These are phyloP conservation scores for Triglochin maritima DNA, from an alignment of 106 monocot species.

Conservation along the genomic window DNA sequence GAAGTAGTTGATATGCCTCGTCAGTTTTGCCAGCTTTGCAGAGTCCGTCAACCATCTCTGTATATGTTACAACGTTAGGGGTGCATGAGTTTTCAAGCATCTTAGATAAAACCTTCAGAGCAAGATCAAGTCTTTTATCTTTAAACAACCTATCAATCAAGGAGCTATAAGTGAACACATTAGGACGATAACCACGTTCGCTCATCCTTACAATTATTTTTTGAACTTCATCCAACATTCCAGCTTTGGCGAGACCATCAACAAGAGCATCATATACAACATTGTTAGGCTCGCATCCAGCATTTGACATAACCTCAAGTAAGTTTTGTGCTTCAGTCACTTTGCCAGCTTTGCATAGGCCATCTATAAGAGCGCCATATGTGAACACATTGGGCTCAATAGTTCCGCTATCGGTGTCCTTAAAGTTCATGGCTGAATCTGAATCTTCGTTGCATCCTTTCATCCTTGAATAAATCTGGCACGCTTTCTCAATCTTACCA, in stretches of 20 bases:
- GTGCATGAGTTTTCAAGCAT: constrained; percentile 81
- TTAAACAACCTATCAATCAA: constrained; percentile 87
- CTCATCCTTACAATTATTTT: constrained; percentile 65
- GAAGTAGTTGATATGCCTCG: constrained; percentile 66
- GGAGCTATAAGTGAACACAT: constrained; percentile 77
- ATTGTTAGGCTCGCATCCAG: constrained; percentile 77
- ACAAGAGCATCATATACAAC: constrained; percentile 94
- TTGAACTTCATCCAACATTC: constrained; percentile 73
- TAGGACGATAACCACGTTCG: constrained; percentile 49
- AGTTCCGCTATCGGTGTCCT: constrained; percentile 10
- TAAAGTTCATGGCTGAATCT: constrained; percentile 41
- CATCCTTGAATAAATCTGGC: constrained; percentile 74
- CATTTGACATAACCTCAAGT: constrained; percentile 50
- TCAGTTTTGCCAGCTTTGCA: constrained; percentile 79
- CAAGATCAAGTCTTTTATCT: constrained; percentile 85
- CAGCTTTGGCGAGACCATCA: constrained; percentile 86
- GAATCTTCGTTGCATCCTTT: constrained; percentile 34
- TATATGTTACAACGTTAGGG: constrained; percentile 91
- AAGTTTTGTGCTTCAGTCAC: constrained; percentile 58
- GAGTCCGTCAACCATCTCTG: constrained; percentile 96
- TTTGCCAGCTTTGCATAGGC: constrained; percentile 91
- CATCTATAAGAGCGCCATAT: constrained; percentile 91
- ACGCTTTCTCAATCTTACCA: constrained; percentile 64
- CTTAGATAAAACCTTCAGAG: constrained; percentile 62
- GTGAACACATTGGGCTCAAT: constrained; percentile 82